Conservation (phyloP, 1,139 yeast genomes). For the Saccharomycopsis hybrid region DNA sequence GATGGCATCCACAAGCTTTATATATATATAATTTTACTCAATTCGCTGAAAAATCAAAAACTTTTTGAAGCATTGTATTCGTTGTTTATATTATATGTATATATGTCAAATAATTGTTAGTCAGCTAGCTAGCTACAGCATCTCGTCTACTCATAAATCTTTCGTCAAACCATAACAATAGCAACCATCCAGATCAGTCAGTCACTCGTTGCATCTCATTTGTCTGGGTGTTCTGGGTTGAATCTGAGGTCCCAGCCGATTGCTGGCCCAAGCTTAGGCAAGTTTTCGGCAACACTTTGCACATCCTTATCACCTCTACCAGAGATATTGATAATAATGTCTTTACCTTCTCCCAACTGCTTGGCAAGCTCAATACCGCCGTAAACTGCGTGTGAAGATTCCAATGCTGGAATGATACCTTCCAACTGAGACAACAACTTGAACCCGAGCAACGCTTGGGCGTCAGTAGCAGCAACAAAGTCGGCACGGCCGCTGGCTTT, state of each 20-base stretch:
- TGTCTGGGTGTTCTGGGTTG: constrained; percentile 35
- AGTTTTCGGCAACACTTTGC: constrained; percentile 90
- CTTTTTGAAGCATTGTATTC: too few species aligned
- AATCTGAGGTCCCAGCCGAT: constrained; percentile 97
- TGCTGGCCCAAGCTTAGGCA: constrained; percentile 82
- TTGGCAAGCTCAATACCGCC: constrained; percentile 90
- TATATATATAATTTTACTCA: too few species aligned
- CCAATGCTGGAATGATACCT: constrained; percentile 98
- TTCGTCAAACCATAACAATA: too few species aligned
- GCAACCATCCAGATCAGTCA: background rate
- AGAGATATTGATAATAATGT: constrained; percentile 79
- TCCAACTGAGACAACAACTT: constrained; percentile 82
- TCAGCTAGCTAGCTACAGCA: too few species aligned
- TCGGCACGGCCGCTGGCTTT: constrained; percentile 88
- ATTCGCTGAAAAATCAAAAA: too few species aligned
- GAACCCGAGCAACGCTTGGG: constrained; percentile 89
- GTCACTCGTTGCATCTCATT: background rate
- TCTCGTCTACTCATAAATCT: too few species aligned
- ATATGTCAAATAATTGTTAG: too few species aligned
- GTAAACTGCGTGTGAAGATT: constrained; percentile 90
- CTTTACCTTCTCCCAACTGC: constrained; percentile 71
- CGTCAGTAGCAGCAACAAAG: constrained; percentile 88
- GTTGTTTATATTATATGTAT: too few species aligned
- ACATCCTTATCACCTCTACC: constrained; percentile 99
- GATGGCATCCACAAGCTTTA: too few species aligned